These are phyloP conservation scores for Baorangia bicolor DNA, from an alignment of 768 basidiomycete genomes.

Conservation along the genomic window DNA sequence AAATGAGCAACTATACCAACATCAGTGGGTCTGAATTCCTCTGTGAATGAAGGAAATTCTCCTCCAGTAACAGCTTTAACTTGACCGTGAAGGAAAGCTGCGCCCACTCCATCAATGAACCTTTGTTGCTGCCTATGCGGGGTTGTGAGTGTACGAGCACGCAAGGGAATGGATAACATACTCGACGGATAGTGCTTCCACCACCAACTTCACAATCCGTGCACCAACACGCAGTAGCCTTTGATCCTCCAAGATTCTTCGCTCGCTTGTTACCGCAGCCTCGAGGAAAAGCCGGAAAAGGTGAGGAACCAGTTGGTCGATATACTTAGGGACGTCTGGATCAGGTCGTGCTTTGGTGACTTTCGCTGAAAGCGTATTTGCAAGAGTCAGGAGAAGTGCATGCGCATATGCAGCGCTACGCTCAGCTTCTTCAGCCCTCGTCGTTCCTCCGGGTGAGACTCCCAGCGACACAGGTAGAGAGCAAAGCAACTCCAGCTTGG, in stretches of 20 bases:
- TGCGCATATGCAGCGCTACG: constrained; percentile 81
- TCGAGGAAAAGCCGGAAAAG: constrained; percentile 65
- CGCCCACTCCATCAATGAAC: constrained; percentile 45
- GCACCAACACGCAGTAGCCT: constrained; percentile 45
- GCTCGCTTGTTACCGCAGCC: constrained; percentile 33
- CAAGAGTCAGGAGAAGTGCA: constrained; percentile 71
- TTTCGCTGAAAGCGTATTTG: constrained; percentile 57
- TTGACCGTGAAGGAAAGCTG: constrained; percentile 43
- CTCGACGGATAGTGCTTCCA: constrained; percentile 62
- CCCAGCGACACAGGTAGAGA: constrained; percentile 25
- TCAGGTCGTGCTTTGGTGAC: constrained; percentile 46
- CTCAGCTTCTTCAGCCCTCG: constrained; percentile 45
- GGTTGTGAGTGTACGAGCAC: neutral
- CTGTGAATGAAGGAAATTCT: constrained; percentile 39
- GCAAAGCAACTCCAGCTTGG: constrained; percentile 75
- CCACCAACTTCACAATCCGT: constrained; percentile 64
- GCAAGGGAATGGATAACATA: constrained; percentile 41
- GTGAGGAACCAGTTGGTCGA: constrained; percentile 70
- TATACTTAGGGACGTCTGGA: constrained; percentile 75
- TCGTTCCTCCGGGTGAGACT: neutral
- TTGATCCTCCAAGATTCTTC: constrained; percentile 37
- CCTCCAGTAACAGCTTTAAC: constrained; percentile 54
- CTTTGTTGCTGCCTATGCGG: constrained; percentile 54
- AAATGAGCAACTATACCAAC: constrained; percentile 35
- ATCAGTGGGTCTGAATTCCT: constrained; percentile 48